Conservation (phyloP, 2,329 filamentous ascomycete genomes). For the Fusarium lyarnte region DNA sequence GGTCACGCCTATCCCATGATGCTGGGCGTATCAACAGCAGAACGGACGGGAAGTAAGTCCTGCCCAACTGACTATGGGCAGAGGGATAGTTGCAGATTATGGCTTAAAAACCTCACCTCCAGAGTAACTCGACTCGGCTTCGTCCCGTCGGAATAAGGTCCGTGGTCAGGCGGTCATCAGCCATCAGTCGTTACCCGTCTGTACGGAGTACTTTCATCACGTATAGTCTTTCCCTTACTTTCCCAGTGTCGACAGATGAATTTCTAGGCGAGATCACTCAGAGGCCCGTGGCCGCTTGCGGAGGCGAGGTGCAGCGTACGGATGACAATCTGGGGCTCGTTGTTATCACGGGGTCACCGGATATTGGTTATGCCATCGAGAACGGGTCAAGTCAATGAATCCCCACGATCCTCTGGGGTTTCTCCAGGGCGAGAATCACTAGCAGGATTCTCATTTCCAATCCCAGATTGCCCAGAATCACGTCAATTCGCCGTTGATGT, state of each 20-base stretch:
- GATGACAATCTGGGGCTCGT: conserved; percentile 41
- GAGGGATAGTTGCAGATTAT: conserved; percentile 18
- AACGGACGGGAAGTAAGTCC: conserved; percentile 21
- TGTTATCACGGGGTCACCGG: conserved; percentile 40
- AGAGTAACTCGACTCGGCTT: conserved; percentile 28
- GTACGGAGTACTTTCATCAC: conserved; percentile 4
- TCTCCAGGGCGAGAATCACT: conserved; percentile 25
- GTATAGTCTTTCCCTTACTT: not conserved
- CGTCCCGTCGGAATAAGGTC: conserved; percentile 27
- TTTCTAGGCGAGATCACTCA: conserved; percentile 29
- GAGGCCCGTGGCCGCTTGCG: conserved; percentile 37
- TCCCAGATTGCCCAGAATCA: conserved; percentile 27
- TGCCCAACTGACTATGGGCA: conserved; percentile 14
- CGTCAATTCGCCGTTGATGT: conserved; percentile 31
- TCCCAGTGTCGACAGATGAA: conserved; percentile 16
- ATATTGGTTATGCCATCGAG: conserved; percentile 23
- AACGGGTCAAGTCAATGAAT: conserved; percentile 30
- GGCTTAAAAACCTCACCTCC: not conserved
- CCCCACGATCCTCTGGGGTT: conserved; percentile 20
- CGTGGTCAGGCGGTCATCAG: conserved; percentile 39
- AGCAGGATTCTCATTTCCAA: conserved; percentile 34
- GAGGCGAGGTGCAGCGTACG: conserved; percentile 43
- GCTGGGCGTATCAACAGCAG: conserved; percentile 24
- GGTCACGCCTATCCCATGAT: conserved; percentile 38
- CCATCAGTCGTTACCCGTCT: conserved; percentile 38